Evolutionary conservation across 176 grass and related monocot species (phyloP), one percentile per base, ranked within the genome.

Genomic region (Musa troglodytarum): DNA sequence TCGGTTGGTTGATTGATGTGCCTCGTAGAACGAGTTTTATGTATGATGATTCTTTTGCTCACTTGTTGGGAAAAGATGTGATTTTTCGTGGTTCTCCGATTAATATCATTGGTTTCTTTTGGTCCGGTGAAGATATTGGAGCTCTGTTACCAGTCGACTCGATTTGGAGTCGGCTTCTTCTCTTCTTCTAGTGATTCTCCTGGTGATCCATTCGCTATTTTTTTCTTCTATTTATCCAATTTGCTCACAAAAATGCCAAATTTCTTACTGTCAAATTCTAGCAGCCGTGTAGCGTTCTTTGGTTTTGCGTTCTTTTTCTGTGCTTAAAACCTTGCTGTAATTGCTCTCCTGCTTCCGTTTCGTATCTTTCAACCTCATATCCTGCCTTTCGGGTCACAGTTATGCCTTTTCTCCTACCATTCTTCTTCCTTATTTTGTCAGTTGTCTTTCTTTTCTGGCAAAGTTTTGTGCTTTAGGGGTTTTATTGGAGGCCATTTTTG

Each of bases 1-100:
- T 55, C 10, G 9, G 10, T 49, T 53, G 65, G 22, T 58, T 49
- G 65, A 49, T 78, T 57, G 76, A 58, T 78, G 77, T n/a, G 51
- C 24, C 8, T 9, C 59, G 53, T 17, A 24, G 49, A 52, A 65
- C 15, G 22, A 12, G 52, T 23, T 22, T 34, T 53, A 16, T 20
- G 70, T 70, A 23, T 5, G 8, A 59, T 54, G 6, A 58, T 58
- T 23, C 28, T 49, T 69, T 11, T 21, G 62, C 23, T 54, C 11
- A 25, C 15, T 58, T 68, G 28, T n/a, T 10, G 19, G 54, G 13
- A 65, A 28, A 59, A n/a, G 20, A 10, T 8, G 28, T 4, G 65
- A 49, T 79, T 49, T 69, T n/a, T 13, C 20, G 29, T 68, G 5
- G 65, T 68, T 11, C 9, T 43, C 28, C 65, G 5, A 14, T 43